Base-by-base conservation (phyloP, 768 basidiomycete species). In the Suillus fuscotomentosus region DNA sequence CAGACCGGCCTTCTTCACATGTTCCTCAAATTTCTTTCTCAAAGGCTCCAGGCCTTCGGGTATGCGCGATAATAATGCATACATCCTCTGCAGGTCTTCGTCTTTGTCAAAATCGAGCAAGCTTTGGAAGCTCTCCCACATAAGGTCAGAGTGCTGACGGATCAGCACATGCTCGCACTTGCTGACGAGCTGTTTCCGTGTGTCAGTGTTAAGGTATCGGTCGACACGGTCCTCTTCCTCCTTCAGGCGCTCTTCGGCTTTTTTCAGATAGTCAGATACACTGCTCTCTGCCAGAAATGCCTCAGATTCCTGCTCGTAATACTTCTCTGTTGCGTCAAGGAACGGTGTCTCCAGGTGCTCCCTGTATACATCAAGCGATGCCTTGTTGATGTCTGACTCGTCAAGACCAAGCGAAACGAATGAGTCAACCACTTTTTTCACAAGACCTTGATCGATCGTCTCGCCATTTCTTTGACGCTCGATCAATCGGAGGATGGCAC, bases 141-240 rank as follows among this genome's bases (percentile, higher is more conserved):
- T 91, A 51, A 89, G 77, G 65, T 87, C 84, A 55, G 89, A 82
- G 72, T 97, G 95, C 68, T 90, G 90, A 63, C 90, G 86, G 70
- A 99, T 95, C 68, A 99, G 88, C 34, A 94, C 91, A 66, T 91
- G 86, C 75, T 99, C 97, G 81, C 96, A 98, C 78, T 87, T 90
- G 72, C 77, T 84, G 75, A 92, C 83, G 66, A 92, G 83, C 38
- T 87, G 82, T 75, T 94, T 95, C 72, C 92, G 86, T 22, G 97
- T 97, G 64, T 88, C 88, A 8, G 90, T 89, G 77, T 97, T 91
- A 53, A 99, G 83, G 76, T 97, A 98, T 60, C 94, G 85, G 73
- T 97, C 96, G 24, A 98, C 94, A 27, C 97, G 87, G 72, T 96
- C 93, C 76, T 97, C 94, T 71, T 99, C 97, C 76, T 99, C 96